Conservation (phyloP, 2,329 filamentous ascomycete genomes). For the Drechslera avenae region DNA sequence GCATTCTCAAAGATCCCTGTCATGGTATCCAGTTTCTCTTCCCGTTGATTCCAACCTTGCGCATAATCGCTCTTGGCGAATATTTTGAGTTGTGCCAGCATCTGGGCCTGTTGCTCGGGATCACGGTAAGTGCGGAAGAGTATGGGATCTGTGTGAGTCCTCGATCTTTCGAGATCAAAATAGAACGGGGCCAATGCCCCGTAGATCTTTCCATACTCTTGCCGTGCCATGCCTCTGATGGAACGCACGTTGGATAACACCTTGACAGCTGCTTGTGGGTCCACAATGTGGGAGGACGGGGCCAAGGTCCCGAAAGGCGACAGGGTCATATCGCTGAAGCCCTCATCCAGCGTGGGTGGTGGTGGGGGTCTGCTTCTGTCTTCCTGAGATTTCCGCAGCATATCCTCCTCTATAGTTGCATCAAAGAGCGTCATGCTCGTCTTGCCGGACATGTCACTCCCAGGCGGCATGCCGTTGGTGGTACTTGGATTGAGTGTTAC, state of each 20-base stretch:
- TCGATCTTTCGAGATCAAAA: constrained; percentile 74
- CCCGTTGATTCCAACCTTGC: constrained; percentile 71
- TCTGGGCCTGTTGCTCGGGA: constrained; percentile 87
- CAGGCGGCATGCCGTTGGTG: constrained; percentile 46
- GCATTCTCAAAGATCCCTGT: constrained; percentile 86
- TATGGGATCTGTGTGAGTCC: constrained; percentile 76
- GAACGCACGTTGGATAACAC: constrained; percentile 75
- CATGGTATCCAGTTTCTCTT: constrained; percentile 75
- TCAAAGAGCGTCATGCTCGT: constrained; percentile 73
- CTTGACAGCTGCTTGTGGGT: constrained; percentile 68
- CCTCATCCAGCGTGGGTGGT: constrained; percentile 62
- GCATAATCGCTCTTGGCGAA: constrained; percentile 85
- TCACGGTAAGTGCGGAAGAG: constrained; percentile 87
- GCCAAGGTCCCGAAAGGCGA: constrained; percentile 39
- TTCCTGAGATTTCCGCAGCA: constrained; percentile 52
- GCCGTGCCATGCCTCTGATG: constrained; percentile 79
- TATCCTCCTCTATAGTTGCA: constrained; percentile 69
- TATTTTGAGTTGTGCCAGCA: constrained; percentile 77
- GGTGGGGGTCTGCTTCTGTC: constrained; percentile 32
- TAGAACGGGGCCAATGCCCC: constrained; percentile 89
- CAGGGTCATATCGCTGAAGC: constrained; percentile 79
- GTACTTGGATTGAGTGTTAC: constrained; percentile 39
- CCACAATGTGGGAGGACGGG: constrained; percentile 45
- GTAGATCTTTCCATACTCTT: constrained; percentile 91
- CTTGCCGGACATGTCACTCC: constrained; percentile 39